These are phyloP conservation scores for Oryza rufipogon DNA, from an alignment of 176 grass and related monocot species.

Conservation along the genomic window DNA sequence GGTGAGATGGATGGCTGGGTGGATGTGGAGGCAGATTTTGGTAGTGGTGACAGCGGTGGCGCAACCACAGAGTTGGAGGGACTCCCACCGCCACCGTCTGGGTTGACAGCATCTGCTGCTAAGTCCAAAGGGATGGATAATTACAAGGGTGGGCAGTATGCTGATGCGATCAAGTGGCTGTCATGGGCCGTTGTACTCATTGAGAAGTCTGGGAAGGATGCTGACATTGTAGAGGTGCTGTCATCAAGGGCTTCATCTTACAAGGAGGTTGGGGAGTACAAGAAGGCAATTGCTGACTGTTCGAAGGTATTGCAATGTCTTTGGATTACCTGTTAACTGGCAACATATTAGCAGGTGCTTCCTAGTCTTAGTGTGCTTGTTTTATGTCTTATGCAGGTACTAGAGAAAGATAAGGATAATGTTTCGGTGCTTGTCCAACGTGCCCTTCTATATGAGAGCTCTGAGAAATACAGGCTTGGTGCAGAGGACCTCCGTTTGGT, in stretches of 20 bases:
- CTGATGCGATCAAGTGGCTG: conserved; percentile 98
- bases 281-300: conserved; percentile 99
- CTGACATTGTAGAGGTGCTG: conserved; percentile 72
- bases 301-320: conserved; percentile 62
- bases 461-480: conserved; percentile 92
- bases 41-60: conserved; percentile 53
- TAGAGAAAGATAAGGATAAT: conserved; percentile 84
- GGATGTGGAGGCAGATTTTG: conserved; percentile 68
- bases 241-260: conserved; percentile 96
- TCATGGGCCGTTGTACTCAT: conserved; percentile 90
- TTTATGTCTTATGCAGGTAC: conserved; percentile 58
- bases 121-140: conserved; percentile 89
- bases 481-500: conserved; percentile 94
- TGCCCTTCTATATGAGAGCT: conserved; percentile 94
- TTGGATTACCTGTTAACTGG: not conserved
- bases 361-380: conserved; percentile 14
- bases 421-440: conserved; percentile 79
- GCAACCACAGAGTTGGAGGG: conserved; percentile 90
- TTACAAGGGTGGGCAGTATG: conserved; percentile 95
- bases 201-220: conserved; percentile 67
- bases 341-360: not conserved
- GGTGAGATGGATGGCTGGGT: conserved; percentile 93
- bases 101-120: conserved; percentile 64
- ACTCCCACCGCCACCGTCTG: conserved; percentile 75
- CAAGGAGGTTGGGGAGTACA: conserved; percentile 99